A percentile compares a stretch with the other conserved stretches of the same genome.
phyloP scores from a whole-genome alignment of 1,284 basidiomycete genomes.

The Anthracocystis walkeri region DNA sequence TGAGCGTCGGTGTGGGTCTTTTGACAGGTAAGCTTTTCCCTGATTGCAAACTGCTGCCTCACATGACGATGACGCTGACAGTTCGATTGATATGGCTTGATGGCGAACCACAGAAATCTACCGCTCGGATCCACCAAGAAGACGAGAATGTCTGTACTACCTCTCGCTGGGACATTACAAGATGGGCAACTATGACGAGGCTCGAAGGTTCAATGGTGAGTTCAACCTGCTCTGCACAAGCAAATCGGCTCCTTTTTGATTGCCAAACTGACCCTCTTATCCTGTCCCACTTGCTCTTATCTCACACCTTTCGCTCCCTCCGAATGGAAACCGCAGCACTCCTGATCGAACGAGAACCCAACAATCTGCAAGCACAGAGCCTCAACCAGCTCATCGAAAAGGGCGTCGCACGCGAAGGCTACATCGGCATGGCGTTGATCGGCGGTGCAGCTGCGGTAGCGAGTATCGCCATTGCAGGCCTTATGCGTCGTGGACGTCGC shows the following conservation, averaged over 20 bases:
- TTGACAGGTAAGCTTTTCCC: constrained; percentile 78
- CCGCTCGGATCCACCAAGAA: constrained; percentile 83
- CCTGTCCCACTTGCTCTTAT: not conserved
- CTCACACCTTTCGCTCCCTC: not conserved
- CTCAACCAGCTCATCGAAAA: constrained; percentile 86
- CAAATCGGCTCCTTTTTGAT: not conserved
- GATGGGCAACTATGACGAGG: constrained; percentile 93
- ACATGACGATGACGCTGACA: too few relatives aligned
- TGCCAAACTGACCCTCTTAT: not conserved
- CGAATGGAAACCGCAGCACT: constrained; percentile 75
- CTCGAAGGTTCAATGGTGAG: constrained; percentile 90
- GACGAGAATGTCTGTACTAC: constrained; percentile 97
- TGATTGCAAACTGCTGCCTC: too few relatives aligned
- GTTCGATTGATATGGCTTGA: constrained; percentile 2
- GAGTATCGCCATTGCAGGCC: constrained; percentile 81
- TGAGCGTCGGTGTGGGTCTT: constrained; percentile 84
- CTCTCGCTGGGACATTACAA: constrained; percentile 97
- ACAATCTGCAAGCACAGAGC: constrained; percentile 92
- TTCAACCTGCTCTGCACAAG: not conserved
- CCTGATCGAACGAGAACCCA: constrained; percentile 90
- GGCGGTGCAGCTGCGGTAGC: constrained; percentile 89
- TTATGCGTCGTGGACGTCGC: constrained; percentile 70
- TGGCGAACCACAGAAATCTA: constrained; percentile 80
- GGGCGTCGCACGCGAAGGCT: constrained; percentile 86
- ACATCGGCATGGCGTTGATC: constrained; percentile 92